phyloP scores from a whole-genome alignment of 192 early-diverging fungal species.

The Coemansia umbellata region DNA sequence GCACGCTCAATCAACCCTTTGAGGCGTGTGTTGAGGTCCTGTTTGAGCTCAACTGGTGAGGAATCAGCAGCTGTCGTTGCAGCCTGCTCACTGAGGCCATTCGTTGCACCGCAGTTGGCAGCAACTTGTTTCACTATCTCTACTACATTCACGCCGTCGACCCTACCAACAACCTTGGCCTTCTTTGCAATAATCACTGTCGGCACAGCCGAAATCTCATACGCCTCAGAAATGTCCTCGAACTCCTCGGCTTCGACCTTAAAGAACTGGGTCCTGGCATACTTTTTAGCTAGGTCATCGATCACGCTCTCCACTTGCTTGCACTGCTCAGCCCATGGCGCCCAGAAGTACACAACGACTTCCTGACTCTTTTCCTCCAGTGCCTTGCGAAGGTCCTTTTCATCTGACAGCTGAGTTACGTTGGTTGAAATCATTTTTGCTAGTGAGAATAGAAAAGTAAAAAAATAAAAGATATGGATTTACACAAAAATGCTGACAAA shows the following conservation, averaged over 20 bases:
- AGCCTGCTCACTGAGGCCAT: conserved; percentile 27
- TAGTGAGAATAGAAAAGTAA: background rate
- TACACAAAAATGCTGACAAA: too few species aligned
- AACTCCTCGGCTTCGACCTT: conserved; percentile 91
- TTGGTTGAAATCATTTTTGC: conserved; percentile 19
- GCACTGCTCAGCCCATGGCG: conserved; percentile 86
- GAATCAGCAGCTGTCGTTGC: conserved; percentile 23
- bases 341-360: conserved; percentile 84
- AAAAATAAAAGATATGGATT: background rate
- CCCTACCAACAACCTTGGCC: conserved; percentile 64
- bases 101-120: conserved; percentile 16
- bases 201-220: conserved; percentile 90
- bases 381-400: conserved; percentile 21
- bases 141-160: conserved; percentile 87
- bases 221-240: conserved; percentile 79
- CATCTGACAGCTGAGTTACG: conserved; percentile 28
- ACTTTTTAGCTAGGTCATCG: conserved; percentile 75
- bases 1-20: conserved; percentile 64
- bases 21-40: conserved; percentile 68
- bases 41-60: conserved; percentile 56
- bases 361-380: conserved; percentile 33
- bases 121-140: conserved; percentile 67
- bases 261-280: conserved; percentile 69
- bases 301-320: conserved; percentile 92
- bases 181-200: conserved; percentile 79